A percentile compares a stretch with the other conserved stretches of the same genome.
These are phyloP conservation scores for Fraxinus baroniana DNA, from an alignment of 305 asterid species.

Conservation along the genomic window DNA sequence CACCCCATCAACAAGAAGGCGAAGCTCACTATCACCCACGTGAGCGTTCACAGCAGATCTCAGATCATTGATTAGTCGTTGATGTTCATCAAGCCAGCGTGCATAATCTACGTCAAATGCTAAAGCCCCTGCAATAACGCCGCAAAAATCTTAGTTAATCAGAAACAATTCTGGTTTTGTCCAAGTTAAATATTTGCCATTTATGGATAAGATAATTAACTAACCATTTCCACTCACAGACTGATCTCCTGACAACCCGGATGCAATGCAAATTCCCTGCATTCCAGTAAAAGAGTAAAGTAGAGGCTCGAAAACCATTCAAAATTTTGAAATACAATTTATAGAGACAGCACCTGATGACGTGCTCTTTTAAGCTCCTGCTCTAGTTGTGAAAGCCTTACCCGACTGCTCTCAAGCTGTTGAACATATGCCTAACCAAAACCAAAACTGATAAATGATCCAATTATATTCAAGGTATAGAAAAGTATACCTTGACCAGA, in stretches of 20 bases:
- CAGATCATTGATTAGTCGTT: conserved; percentile 58
- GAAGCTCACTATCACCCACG: conserved; percentile 57
- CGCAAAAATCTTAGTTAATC: not conserved
- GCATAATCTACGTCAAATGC: conserved; percentile 83
- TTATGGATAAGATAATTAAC: conserved; percentile 4
- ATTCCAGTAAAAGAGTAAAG: not conserved
- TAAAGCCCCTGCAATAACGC: conserved; percentile 46
- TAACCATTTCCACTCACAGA: conserved; percentile 61
- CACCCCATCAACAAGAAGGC: conserved; percentile 69
- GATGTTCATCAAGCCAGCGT: conserved; percentile 86
- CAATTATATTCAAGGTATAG: not conserved
- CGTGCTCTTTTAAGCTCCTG: conserved; percentile 72
- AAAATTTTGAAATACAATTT: not conserved
- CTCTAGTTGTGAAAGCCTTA: conserved; percentile 70
- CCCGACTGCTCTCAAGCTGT: conserved; percentile 78
- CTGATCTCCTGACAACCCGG: conserved; percentile 56
- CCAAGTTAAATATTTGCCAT: not conserved
- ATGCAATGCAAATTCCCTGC: conserved; percentile 46
- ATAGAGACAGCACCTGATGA: conserved; percentile 55
- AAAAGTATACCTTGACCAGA: not conserved
- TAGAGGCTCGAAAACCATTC: not conserved
- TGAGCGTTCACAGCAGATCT: conserved; percentile 69
- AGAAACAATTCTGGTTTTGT: not conserved
- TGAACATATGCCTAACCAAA: conserved; percentile 77
- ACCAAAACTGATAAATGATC: conserved; percentile 23